These are phyloP conservation scores for Penicillium soppii DNA, from an alignment of 495 filamentous ascomycete species.

Conservation along the genomic window DNA sequence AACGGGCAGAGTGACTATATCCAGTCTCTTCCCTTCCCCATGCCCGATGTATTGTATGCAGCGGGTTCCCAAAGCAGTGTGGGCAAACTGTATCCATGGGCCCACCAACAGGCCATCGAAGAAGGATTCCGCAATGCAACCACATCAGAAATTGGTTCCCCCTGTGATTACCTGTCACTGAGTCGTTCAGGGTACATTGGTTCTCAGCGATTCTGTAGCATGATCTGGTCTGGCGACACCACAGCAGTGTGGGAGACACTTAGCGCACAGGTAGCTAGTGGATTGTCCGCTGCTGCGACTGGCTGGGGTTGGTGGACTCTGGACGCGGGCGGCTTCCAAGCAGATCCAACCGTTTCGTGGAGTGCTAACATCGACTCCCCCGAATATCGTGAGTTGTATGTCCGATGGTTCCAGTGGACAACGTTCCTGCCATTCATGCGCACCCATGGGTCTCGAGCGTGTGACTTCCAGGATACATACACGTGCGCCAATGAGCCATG, in stretches of 20 bases:
- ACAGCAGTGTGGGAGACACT: slow-evolving; percentile 32
- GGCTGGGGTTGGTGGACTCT: slow-evolving; percentile 35
- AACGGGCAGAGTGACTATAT: slow-evolving; percentile 31
- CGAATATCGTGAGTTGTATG: slow-evolving; percentile 30
- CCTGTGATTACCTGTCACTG: slow-evolving; percentile 26
- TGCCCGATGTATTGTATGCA: slow-evolving; percentile 28
- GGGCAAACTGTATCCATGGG: slow-evolving; percentile 33
- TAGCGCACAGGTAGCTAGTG: slow-evolving; percentile 24
- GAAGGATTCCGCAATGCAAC: slow-evolving; percentile 30
- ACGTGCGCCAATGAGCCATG: slow-evolving; percentile 34
- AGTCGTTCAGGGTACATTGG: slow-evolving; percentile 33
- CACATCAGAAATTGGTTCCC: slow-evolving; percentile 10
- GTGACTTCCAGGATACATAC: slow-evolving; percentile 21
- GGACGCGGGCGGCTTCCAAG: slow-evolving; percentile 33
- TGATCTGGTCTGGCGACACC: slow-evolving; percentile 35
- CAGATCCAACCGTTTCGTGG: slow-evolving; percentile 27
- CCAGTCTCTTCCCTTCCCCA: slow-evolving; percentile 23
- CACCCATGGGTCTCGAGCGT: slow-evolving; percentile 25
- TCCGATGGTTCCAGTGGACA: slow-evolving; percentile 32
- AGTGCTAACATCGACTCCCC: slow-evolving; percentile 25
- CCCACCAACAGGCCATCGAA: slow-evolving; percentile 30
- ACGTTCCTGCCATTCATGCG: slow-evolving; percentile 35
- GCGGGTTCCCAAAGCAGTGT: slow-evolving; percentile 26
- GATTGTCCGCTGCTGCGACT: slow-evolving; percentile 26
- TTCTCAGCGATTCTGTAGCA: slow-evolving; percentile 29